Conservation (phyloP, 1,284 basidiomycete genomes). For the Dichomitus squalens region DNA sequence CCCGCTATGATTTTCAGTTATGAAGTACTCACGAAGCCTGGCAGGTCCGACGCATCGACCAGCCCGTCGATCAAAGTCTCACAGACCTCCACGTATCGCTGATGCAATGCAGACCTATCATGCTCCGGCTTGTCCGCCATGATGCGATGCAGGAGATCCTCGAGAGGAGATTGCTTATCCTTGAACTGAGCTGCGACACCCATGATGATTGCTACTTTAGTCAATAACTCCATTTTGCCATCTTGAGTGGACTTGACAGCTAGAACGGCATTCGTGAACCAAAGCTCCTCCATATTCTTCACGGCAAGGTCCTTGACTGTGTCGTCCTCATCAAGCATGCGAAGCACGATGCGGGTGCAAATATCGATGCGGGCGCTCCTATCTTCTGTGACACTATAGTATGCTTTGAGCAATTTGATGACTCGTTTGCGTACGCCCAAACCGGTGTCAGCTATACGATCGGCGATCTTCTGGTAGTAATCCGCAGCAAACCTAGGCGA, state of each 20-base stretch:
- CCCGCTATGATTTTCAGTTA: background rate
- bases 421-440: conserved; percentile 93
- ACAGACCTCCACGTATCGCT: conserved; percentile 75
- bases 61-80: conserved; percentile 85
- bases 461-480: conserved; percentile 86
- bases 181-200: conserved; percentile 81
- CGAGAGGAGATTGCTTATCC: conserved; percentile 82
- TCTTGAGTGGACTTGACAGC: conserved; percentile 40
- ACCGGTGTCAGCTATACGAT: conserved; percentile 93
- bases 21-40: conserved; percentile 66
- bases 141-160: conserved; percentile 83
- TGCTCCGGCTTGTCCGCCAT: conserved; percentile 61
- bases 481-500: conserved; percentile 82
- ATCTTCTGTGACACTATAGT: conserved; percentile 71
- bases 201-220: conserved; percentile 81
- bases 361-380: conserved; percentile 75
- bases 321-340: conserved; percentile 92
- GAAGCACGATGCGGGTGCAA: conserved; percentile 78
- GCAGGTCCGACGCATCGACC: conserved; percentile 80
- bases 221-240: conserved; percentile 50
- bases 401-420: conserved; percentile 87
- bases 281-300: conserved; percentile 87
- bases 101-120: conserved; percentile 54
- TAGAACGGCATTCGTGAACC: conserved; percentile 61
- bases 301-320: conserved; percentile 90